phyloP scores from a whole-genome alignment of 306 rosid species.

The Hylodesmum podocarpum region DNA sequence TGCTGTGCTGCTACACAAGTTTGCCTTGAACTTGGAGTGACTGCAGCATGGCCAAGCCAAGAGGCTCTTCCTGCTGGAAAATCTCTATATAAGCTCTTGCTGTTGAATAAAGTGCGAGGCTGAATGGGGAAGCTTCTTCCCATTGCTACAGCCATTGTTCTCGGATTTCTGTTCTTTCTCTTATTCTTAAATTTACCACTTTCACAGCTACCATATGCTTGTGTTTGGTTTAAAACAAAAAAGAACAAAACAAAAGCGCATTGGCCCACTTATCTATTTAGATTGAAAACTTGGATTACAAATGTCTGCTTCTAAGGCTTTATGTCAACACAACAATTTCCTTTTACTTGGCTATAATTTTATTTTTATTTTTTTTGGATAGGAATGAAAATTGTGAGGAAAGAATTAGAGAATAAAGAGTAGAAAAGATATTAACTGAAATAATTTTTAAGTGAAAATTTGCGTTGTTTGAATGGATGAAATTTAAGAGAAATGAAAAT shows the following conservation, averaged over 20 bases:
- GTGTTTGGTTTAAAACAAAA: not conserved
- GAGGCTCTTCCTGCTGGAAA: slow-evolving; percentile 28
- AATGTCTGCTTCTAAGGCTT: slow-evolving; percentile 28
- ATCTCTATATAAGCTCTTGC: slow-evolving; percentile 20
- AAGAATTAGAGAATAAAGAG: too few species aligned
- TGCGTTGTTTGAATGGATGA: too few species aligned
- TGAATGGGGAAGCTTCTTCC: slow-evolving; percentile 54
- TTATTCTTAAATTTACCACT: slow-evolving; percentile 38
- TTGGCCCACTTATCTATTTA: slow-evolving; percentile 50
- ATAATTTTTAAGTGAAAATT: too few species aligned
- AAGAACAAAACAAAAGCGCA: not conserved
- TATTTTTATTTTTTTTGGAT: too few species aligned
- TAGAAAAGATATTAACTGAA: too few species aligned
- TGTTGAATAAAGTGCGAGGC: slow-evolving; percentile 42
- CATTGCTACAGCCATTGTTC: slow-evolving; percentile 57
- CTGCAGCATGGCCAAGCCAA: slow-evolving; percentile 36
- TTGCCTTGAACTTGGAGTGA: slow-evolving; percentile 25
- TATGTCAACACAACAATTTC: not conserved
- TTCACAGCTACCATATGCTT: slow-evolving; percentile 28
- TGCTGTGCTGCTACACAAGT: slow-evolving; percentile 46
- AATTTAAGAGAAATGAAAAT: too few species aligned
- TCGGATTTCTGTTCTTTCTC: slow-evolving; percentile 23
- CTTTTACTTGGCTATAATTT: not conserved
- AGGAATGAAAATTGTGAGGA: too few species aligned
- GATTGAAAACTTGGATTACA: slow-evolving; percentile 35